A percentile compares a stretch with the other conserved stretches of the same genome.
Conservation (phyloP, 352 stramenopile species). For the Phytopythium litorale region DNA sequence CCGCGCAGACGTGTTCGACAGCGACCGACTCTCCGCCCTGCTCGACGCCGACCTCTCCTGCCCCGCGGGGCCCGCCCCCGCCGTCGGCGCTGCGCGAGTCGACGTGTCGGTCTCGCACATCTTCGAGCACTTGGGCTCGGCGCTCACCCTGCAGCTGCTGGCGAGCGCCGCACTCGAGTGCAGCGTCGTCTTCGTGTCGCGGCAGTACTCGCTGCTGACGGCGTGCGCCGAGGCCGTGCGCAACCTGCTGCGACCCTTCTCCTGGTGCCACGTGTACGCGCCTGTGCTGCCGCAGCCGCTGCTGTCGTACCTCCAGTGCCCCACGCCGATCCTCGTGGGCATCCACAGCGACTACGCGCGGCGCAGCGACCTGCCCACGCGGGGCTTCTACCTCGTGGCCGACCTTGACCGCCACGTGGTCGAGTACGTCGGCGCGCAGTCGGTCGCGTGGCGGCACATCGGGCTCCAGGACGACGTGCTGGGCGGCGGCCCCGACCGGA, state of each 20-base stretch:
- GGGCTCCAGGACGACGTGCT: conserved; percentile 39
- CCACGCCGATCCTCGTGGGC: conserved; percentile 87
- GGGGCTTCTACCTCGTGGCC: conserved; percentile 68
- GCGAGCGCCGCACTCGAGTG: conserved; percentile 84
- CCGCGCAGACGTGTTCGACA: conserved; percentile 39
- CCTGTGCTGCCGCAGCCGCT: conserved; percentile 81
- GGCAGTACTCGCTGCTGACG: conserved; percentile 78
- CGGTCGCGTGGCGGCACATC: conserved; percentile 49
- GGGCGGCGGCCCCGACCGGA: conserved; percentile 13
- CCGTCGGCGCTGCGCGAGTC: conserved; percentile 13
- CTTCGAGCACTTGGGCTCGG: conserved; percentile 67
- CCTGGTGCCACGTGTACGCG: conserved; percentile 89
- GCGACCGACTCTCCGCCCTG: conserved; percentile 38
- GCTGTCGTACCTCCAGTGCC: conserved; percentile 86
- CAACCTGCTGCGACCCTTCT: conserved; percentile 81
- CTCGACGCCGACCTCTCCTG: conserved; percentile 40
- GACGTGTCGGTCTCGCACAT: conserved; percentile 67
- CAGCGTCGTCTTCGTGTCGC: conserved; percentile 83
- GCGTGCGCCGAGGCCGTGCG: conserved; percentile 82
- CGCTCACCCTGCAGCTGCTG: conserved; percentile 68
- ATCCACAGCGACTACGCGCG: conserved; percentile 70
- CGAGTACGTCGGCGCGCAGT: conserved; percentile 62
- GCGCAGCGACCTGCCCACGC: conserved; percentile 52
- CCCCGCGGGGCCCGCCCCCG: too few relatives aligned
- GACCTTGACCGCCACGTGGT: conserved; percentile 69